phyloP scores from a whole-genome alignment of 208 protist species.

The Acanthamoeba quina region DNA sequence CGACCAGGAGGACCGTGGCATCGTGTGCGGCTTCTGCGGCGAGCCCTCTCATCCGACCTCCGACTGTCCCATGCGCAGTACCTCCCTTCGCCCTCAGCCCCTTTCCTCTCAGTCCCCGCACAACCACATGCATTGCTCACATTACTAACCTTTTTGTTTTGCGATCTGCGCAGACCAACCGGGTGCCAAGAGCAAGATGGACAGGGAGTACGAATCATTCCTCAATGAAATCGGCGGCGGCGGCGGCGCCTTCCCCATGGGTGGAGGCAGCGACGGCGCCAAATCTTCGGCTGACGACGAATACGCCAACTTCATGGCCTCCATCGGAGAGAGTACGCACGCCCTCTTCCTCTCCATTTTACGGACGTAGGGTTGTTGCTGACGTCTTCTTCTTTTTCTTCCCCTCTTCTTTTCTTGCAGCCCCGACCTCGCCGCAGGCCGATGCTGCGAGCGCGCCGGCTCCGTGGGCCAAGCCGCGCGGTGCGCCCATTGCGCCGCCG shows the following conservation, averaged over 20 bases:
- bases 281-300: constrained; percentile 22
- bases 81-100: neutral
- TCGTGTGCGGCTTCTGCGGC: constrained; percentile 61
- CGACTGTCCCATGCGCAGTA: constrained; percentile 64
- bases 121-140: neutral
- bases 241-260: neutral
- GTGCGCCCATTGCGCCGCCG: neutral
- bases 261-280: neutral
- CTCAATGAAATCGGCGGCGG: constrained; percentile 51
- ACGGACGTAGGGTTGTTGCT: neutral
- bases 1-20: neutral
- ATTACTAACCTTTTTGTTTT: neutral
- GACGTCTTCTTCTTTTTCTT: constrained; percentile 1
- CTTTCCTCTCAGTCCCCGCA: neutral
- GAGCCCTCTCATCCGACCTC: constrained; percentile 58
- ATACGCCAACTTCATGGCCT: constrained; percentile 58
- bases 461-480: constrained; percentile 12
- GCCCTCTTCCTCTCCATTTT: neutral
- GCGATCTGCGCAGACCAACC: neutral
- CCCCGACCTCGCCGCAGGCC: neutral
- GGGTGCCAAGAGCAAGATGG: constrained; percentile 61
- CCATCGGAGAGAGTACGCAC: constrained; percentile 41
- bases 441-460: neutral
- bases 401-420: constrained; percentile 39
- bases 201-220: constrained; percentile 62